These are phyloP conservation scores for Lactarius tabidus DNA, from an alignment of 768 basidiomycete genomes.

Conservation along the genomic window DNA sequence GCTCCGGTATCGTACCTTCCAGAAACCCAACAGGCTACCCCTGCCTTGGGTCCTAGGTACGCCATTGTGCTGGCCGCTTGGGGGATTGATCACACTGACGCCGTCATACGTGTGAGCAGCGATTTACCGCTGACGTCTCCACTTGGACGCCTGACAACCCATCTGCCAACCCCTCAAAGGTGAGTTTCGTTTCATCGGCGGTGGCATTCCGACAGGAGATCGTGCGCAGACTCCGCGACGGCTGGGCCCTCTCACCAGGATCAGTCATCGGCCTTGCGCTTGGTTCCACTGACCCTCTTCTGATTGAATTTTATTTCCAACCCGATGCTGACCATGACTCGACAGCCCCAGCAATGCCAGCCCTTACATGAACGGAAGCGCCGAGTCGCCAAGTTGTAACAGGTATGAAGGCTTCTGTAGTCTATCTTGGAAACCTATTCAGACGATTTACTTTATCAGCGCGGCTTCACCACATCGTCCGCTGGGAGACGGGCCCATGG, in stretches of 20 bases:
- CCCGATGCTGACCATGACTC: background rate
- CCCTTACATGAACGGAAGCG: conserved; percentile 22
- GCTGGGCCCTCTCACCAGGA: background rate
- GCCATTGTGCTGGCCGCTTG: background rate
- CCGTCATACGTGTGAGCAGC: background rate
- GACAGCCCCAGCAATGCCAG: conserved; percentile 16
- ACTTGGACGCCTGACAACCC: conserved; percentile 23
- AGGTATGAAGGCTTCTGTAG: background rate
- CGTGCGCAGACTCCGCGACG: background rate
- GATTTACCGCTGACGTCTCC: conserved; percentile 16
- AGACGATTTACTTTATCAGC: background rate
- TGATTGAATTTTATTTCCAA: background rate
- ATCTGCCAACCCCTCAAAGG: conserved; percentile 36
- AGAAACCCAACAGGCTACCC: conserved; percentile 9
- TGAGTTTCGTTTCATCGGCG: conserved; percentile 22
- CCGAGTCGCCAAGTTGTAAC: conserved; percentile 14
- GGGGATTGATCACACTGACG: background rate
- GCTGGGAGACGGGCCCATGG: background rate
- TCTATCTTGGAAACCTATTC: background rate
- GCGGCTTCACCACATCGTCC: conserved; percentile 7
- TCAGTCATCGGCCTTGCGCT: background rate
- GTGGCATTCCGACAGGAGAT: background rate
- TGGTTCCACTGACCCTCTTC: background rate
- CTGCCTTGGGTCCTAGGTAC: conserved; percentile 10
- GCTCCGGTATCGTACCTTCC: background rate